A percentile compares a stretch with the other conserved stretches of the same genome.
phyloP scores from a whole-genome alignment of 31 red algal species.

The Odonthalia washingtoniensis region DNA sequence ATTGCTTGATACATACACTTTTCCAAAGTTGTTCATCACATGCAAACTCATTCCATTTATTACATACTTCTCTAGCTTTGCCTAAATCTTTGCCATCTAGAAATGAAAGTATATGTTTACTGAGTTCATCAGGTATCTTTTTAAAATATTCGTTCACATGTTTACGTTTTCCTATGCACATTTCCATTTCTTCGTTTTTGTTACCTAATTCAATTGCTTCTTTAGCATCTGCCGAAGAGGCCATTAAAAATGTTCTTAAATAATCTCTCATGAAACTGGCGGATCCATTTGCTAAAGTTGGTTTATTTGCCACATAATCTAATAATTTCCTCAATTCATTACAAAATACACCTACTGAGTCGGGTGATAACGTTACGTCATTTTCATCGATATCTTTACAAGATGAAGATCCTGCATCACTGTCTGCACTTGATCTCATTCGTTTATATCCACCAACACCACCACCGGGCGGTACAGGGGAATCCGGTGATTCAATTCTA shows the following conservation, averaged over 20 bases:
- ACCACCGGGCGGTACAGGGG: too few species aligned
- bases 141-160: constrained; percentile 47
- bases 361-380: constrained; percentile 47
- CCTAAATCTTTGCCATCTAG: constrained; percentile 73
- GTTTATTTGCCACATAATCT: constrained; percentile 79
- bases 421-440: constrained; percentile 43
- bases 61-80: constrained; percentile 77
- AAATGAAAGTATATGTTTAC: constrained; percentile 72
- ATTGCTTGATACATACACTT: constrained; percentile 61
- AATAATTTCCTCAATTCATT: constrained; percentile 63
- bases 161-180: constrained; percentile 15
- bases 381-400: constrained; percentile 58
- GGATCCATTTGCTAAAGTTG: constrained; percentile 69
- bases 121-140: constrained; percentile 74
- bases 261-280: constrained; percentile 89
- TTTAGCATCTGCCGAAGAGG: constrained; percentile 39
- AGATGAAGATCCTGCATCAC: constrained; percentile 23
- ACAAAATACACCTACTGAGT: constrained; percentile 73
- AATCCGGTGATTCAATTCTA: background rate
- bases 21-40: constrained; percentile 88
- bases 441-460: constrained; percentile 23
- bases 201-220: constrained; percentile 46
- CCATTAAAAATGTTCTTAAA: constrained; percentile 79
- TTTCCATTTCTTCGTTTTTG: constrained; percentile 28
- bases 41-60: constrained; percentile 81